phyloP scores from a whole-genome alignment of 306 rosid genomes.

The Rubus parviflorus region DNA sequence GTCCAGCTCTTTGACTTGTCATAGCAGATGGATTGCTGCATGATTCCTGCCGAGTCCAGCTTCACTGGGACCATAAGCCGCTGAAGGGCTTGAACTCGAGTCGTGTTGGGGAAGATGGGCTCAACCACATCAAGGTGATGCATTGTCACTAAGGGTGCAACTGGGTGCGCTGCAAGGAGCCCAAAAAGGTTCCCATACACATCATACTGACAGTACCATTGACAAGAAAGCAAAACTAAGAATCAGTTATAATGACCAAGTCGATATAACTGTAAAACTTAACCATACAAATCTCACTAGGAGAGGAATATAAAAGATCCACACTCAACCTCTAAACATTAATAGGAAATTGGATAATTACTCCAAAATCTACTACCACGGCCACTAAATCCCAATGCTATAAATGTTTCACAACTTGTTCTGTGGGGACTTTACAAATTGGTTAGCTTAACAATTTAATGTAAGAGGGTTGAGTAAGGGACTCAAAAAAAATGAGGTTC shows the following conservation, averaged over 20 bases:
- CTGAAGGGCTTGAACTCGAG: slow-evolving; percentile 67
- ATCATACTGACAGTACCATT: slow-evolving; percentile 64
- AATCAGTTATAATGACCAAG: background rate
- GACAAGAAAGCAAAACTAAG: slow-evolving; percentile 10
- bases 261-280: background rate
- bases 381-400: slow-evolving; percentile 9
- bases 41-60: slow-evolving; percentile 77
- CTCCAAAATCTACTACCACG: background rate
- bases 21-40: slow-evolving; percentile 95
- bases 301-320: background rate
- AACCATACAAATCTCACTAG: background rate
- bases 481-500: background rate
- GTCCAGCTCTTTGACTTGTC: slow-evolving; percentile 70
- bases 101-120: slow-evolving; percentile 82
- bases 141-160: slow-evolving; percentile 82
- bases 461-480: background rate
- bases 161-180: slow-evolving; percentile 95
- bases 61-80: slow-evolving; percentile 66
- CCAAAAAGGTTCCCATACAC: slow-evolving; percentile 94
- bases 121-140: slow-evolving; percentile 98
- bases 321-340: background rate
- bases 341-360: background rate
- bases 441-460: background rate
- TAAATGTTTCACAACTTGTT: background rate
- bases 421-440: background rate